A percentile compares a stretch with the other conserved stretches of the same genome.
Conservation (phyloP, 2,329 filamentous ascomycete species). For the Aspergillus luchuensis region DNA sequence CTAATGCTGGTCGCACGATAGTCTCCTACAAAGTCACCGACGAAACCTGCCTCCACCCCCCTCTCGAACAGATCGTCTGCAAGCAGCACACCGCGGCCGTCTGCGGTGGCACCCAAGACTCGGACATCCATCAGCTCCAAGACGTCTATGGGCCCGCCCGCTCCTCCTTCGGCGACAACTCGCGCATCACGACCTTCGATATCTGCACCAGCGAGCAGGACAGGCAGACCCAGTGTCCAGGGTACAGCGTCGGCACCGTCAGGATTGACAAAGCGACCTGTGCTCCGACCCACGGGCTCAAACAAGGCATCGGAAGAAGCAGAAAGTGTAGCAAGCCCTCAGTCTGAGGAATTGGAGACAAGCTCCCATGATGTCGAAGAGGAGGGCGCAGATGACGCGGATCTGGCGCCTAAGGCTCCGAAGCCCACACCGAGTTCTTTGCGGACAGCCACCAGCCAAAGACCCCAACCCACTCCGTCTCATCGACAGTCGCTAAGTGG, state of each 20-base stretch:
- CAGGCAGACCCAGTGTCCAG: conserved; percentile 36
- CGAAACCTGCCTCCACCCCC: conserved; percentile 66
- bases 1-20: conserved; percentile 37
- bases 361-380: conserved; percentile 29
- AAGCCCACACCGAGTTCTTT: conserved; percentile 28
- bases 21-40: conserved; percentile 78
- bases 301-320: conserved; percentile 32
- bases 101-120: conserved; percentile 49
- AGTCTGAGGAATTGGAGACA: conserved; percentile 34
- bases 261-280: conserved; percentile 35
- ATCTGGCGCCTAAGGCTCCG: conserved; percentile 23
- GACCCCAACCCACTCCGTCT: conserved; percentile 32
- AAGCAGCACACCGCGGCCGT: conserved; percentile 57
- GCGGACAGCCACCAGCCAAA: conserved; percentile 29
- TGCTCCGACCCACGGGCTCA: conserved; percentile 31
- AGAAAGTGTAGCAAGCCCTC: conserved; percentile 28
- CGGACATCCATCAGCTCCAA: conserved; percentile 60
- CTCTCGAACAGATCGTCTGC: conserved; percentile 50
- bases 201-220: conserved; percentile 34
- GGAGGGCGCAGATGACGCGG: conserved; percentile 25
- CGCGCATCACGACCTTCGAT: conserved; percentile 45
- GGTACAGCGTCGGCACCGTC: conserved; percentile 26
- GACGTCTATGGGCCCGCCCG: conserved; percentile 69
- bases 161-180: conserved; percentile 33
- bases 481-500: conserved; percentile 50